Evolutionary conservation across 2,329 filamentous ascomycete genomes (phyloP), one percentile per base, ranked within the genome.

Genomic region (Verticillium albo-atrum): DNA sequence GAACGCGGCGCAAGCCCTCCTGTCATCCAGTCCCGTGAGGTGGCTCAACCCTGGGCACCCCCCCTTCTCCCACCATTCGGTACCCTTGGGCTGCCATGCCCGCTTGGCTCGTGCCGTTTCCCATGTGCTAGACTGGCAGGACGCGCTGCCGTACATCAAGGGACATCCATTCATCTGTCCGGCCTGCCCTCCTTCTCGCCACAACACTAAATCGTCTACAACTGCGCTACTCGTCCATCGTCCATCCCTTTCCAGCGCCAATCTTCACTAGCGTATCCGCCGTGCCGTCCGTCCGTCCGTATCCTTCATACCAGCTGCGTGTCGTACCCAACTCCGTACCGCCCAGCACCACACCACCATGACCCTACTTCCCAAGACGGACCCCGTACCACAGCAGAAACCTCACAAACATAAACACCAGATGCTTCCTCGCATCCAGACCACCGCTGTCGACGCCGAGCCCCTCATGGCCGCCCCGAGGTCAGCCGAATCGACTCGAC

Each of bases 401-500:
- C 30, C 30, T 32, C 42, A 23, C 7, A 25, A 50, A 12, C 42
- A 50, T 9, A 50, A 50, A 50, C 42, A 50, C 42, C 42, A 50
- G 20, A 37, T 15, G 23, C 54, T 32, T 20, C 54, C 32, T 27
- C 54, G 34, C 15, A 27, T 34, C 20, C 20, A 42, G n/a, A 35
- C 34, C 14, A 35, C 35, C 15, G 28, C 55, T 32, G 28, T 50
- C 34, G 23, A 35, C 15, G 35, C 10, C 28, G 55, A 47, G 12
- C n/a, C 27, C n/a, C 62, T 66, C 57, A 60, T 50, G 42, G 42
- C 65, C 58, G 58, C 62, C 61, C 65, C 62, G 58, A 60, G 67
- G 61, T 64, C 67, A 71, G 61, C 65, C 65, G 54, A 64, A 60
- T 62, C 59, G 64, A 47, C 42, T 25, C 42, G 42, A 7, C 42